Conservation (phyloP, 495 filamentous ascomycete species). For the Astrothelium subdiscretum region DNA sequence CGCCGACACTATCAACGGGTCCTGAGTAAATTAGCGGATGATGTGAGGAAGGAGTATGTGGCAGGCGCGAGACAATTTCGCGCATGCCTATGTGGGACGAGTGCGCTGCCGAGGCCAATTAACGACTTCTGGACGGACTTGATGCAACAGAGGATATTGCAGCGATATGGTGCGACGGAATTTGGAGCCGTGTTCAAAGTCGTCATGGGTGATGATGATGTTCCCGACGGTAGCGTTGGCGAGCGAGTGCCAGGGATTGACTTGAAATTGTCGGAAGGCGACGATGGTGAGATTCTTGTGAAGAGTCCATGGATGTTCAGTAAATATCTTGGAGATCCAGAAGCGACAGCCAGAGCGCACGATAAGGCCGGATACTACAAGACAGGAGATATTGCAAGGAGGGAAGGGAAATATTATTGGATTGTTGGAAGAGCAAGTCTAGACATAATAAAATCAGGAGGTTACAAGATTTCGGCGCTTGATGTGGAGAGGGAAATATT, state of each 20-base stretch:
- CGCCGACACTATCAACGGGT: constrained; percentile 34
- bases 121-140: constrained; percentile 36
- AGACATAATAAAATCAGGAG: constrained; percentile 37
- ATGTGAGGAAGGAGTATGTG: constrained; percentile 26
- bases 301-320: constrained; percentile 36
- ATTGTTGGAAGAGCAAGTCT: constrained; percentile 38
- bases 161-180: constrained; percentile 39
- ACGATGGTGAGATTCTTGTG: constrained; percentile 33
- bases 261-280: constrained; percentile 22
- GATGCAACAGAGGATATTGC: constrained; percentile 31
- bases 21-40: constrained; percentile 7
- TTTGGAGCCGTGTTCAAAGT: constrained; percentile 37
- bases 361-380: constrained; percentile 35
- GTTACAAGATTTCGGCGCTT: constrained; percentile 36
- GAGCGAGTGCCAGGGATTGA: constrained; percentile 27
- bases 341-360: constrained; percentile 30
- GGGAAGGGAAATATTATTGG: constrained; percentile 36
- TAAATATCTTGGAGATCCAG: constrained; percentile 34
- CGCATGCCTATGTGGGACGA: constrained; percentile 36
- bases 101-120: constrained; percentile 35
- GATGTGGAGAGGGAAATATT: constrained; percentile 37
- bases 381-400: constrained; percentile 38
- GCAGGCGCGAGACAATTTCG: constrained; percentile 31
- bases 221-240: constrained; percentile 36
- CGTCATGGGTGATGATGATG: constrained; percentile 24